Percentiles rank a stretch among this genome's conserved stretches.
Evolutionary conservation across 805 yeast species (phyloP).

Genomic region (Nakazawaea wickerhamii): DNA sequence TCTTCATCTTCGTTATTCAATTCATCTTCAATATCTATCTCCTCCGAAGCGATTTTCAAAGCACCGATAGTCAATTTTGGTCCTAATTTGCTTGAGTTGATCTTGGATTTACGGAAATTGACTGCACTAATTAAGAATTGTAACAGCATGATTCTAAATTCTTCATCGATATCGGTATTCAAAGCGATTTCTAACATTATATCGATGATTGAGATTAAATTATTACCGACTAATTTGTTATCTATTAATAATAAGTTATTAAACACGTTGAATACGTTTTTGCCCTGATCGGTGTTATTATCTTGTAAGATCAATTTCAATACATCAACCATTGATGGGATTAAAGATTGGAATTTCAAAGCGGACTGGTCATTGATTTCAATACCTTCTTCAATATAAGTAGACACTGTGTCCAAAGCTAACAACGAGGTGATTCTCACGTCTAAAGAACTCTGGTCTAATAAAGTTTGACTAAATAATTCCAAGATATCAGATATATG

Average conservation of each 20-base stretch:
- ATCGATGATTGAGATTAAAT: slow-evolving; percentile 60
- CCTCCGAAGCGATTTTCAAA: slow-evolving; percentile 71
- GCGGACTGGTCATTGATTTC: slow-evolving; percentile 40
- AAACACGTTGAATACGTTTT: slow-evolving; percentile 76
- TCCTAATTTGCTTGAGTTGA: slow-evolving; percentile 77
- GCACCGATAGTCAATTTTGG: slow-evolving; percentile 72
- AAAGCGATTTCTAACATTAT: slow-evolving; percentile 73
- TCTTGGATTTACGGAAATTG: slow-evolving; percentile 74
- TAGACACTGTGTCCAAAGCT: slow-evolving; percentile 69
- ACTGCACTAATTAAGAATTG: slow-evolving; percentile 78
- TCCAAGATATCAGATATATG: slow-evolving; percentile 64
- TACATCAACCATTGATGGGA: slow-evolving; percentile 80
- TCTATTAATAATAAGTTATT: slow-evolving; percentile 75
- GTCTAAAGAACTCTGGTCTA: slow-evolving; percentile 55
- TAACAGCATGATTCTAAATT: slow-evolving; percentile 75
- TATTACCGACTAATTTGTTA: slow-evolving; percentile 71
- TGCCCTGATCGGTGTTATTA: slow-evolving; percentile 68
- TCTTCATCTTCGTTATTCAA: slow-evolving; percentile 79
- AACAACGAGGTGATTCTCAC: slow-evolving; percentile 79
- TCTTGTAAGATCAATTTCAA: slow-evolving; percentile 66
- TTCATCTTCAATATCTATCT: slow-evolving; percentile 68
- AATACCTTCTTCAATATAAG: slow-evolving; percentile 57
- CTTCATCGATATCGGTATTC: slow-evolving; percentile 66
- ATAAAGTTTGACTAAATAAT: slow-evolving; percentile 64
- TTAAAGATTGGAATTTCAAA: slow-evolving; percentile 50